These are phyloP conservation scores for Dipodascus albidus DNA, from an alignment of 805 yeast genomes.

Conservation along the genomic window DNA sequence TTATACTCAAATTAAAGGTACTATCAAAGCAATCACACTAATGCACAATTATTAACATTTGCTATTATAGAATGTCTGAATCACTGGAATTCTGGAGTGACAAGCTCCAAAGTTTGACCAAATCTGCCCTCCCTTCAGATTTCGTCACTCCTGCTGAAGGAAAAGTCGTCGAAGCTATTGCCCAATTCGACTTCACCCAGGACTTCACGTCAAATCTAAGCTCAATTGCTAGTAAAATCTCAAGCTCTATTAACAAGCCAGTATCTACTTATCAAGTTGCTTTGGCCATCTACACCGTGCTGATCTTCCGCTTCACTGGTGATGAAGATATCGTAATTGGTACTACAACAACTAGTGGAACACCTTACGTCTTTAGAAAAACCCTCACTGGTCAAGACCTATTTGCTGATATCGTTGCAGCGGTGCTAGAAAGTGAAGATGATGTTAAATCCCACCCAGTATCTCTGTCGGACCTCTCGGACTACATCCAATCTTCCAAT, in stretches of 20 bases:
- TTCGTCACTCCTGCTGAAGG: slow-evolving; percentile 65
- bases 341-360: slow-evolving; percentile 38
- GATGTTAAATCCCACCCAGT: slow-evolving; percentile 27
- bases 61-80: neutral
- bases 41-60: too few species aligned
- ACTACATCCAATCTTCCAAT: slow-evolving; percentile 36
- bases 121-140: slow-evolving; percentile 83
- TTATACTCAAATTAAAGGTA: too few species aligned
- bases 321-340: slow-evolving; percentile 90
- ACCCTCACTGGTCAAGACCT: slow-evolving; percentile 29
- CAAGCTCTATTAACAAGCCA: slow-evolving; percentile 3
- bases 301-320: slow-evolving; percentile 75
- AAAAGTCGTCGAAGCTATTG: slow-evolving; percentile 52
- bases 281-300: slow-evolving; percentile 55
- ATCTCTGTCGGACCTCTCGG: slow-evolving; percentile 46
- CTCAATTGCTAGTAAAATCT: slow-evolving; percentile 12
- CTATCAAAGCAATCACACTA: too few species aligned
- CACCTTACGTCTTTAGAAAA: slow-evolving; percentile 53
- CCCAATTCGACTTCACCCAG: slow-evolving; percentile 24
- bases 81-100: slow-evolving; percentile 47
- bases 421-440: slow-evolving; percentile 30
- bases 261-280: slow-evolving; percentile 38
- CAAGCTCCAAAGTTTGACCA: slow-evolving; percentile 64
- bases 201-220: slow-evolving; percentile 13
- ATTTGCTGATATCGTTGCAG: slow-evolving; percentile 41